These are phyloP conservation scores for Parastagonospora nodorum DNA, from an alignment of 2,329 filamentous ascomycete species.

Conservation along the genomic window DNA sequence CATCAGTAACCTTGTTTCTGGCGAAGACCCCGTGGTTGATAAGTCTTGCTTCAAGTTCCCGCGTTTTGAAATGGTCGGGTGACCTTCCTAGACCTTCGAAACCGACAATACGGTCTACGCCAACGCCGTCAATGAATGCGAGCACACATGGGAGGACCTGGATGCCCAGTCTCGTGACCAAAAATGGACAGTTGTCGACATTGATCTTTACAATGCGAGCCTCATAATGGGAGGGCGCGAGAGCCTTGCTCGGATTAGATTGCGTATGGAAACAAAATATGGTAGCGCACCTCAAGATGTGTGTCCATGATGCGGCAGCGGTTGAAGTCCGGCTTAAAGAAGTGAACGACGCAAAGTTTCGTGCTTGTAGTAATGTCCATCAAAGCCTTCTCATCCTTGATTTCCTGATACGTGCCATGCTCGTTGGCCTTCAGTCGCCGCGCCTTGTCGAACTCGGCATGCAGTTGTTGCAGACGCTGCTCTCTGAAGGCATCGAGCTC, in stretches of 20 bases:
- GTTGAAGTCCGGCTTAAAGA: constrained; percentile 67
- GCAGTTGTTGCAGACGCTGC: constrained; percentile 62
- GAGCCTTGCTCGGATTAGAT: constrained; percentile 36
- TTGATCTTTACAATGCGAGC: constrained; percentile 63
- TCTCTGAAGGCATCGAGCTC: constrained; percentile 61
- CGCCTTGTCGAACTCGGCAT: constrained; percentile 60
- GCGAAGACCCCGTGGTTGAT: constrained; percentile 58
- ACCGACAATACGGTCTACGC: constrained; percentile 62
- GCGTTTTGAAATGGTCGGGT: constrained; percentile 59
- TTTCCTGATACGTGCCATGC: constrained; percentile 60
- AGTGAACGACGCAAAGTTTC: constrained; percentile 65
- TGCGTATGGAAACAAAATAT: not conserved
- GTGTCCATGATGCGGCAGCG: constrained; percentile 67
- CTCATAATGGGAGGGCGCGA: constrained; percentile 63
- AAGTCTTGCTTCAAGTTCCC: constrained; percentile 59
- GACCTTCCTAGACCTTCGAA: constrained; percentile 63
- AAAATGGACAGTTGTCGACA: constrained; percentile 64
- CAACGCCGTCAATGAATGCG: constrained; percentile 60
- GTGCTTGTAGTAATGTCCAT: constrained; percentile 65
- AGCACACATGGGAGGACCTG: constrained; percentile 65
- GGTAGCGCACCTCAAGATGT: constrained; percentile 54
- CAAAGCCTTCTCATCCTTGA: constrained; percentile 63
- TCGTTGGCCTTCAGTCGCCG: constrained; percentile 57
- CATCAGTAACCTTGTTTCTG: constrained; percentile 56
- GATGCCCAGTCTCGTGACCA: constrained; percentile 62